Conservation (phyloP, 176 grass and related monocot species). For the Musa acuminata region DNA sequence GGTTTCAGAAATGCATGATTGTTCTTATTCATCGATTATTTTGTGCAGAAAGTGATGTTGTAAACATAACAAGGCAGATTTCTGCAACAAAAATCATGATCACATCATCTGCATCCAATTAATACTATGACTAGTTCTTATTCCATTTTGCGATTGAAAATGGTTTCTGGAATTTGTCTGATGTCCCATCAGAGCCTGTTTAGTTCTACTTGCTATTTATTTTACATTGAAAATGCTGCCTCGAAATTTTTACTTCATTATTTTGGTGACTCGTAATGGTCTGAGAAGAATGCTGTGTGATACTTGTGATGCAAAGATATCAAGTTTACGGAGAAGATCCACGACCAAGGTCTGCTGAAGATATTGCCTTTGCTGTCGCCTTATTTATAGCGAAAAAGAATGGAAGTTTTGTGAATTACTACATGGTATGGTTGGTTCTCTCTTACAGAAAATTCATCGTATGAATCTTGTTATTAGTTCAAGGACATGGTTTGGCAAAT, state of each 20-base stretch:
- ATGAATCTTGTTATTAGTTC: no score
- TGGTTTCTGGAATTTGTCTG: not conserved
- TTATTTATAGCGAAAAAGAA: constrained; percentile 66
- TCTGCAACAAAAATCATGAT: not conserved
- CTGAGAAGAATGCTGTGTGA: constrained; percentile 11
- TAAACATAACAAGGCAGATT: not conserved
- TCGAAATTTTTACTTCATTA: not conserved
- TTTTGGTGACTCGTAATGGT: not conserved
- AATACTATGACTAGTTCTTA: not conserved
- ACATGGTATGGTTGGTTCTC: constrained; percentile 63
- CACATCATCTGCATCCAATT: not conserved
- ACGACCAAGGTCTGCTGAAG: constrained; percentile 49
- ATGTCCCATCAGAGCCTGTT: not conserved
- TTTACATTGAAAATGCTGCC: not conserved
- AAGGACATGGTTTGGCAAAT: no score
- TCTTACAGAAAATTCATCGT: not conserved
- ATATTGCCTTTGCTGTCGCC: constrained; percentile 65
- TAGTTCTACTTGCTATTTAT: not conserved
- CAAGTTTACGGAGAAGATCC: constrained; percentile 60
- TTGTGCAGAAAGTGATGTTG: no score
- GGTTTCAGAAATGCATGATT: no score
- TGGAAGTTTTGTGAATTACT: constrained; percentile 95
- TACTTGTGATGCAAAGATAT: constrained; percentile 21
- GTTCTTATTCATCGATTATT: no score
- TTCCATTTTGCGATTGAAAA: not conserved